Conservation (phyloP, 768 basidiomycete species). For the Suillus fuscotomentosus region DNA sequence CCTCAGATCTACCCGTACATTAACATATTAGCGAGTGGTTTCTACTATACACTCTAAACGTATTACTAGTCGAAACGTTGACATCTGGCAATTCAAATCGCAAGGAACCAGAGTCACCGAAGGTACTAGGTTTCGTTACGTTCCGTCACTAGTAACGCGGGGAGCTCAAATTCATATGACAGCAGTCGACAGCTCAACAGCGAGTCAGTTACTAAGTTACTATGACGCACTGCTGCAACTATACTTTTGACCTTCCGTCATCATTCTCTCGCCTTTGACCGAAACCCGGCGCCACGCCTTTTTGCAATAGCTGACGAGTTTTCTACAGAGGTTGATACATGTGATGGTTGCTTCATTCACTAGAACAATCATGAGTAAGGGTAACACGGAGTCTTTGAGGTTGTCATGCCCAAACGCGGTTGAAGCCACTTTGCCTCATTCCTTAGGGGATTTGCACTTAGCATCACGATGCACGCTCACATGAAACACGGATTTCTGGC, state of each 20-base stretch:
- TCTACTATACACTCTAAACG: background rate
- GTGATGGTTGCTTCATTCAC: background rate
- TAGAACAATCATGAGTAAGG: background rate
- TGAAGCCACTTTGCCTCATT: background rate
- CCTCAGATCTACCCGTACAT: background rate
- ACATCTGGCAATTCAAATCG: background rate
- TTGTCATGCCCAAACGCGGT: background rate
- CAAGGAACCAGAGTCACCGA: background rate
- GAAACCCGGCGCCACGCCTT: background rate
- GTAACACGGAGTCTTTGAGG: background rate
- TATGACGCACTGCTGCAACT: background rate
- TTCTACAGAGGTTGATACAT: background rate
- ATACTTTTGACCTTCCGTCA: background rate
- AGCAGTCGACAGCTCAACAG: background rate
- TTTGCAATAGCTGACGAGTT: background rate
- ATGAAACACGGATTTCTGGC: background rate
- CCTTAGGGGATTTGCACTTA: background rate
- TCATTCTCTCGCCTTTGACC: background rate
- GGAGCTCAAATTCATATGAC: background rate
- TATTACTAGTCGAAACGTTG: background rate
- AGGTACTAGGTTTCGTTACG: background rate
- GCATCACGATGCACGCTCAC: background rate
- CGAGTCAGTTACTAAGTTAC: background rate
- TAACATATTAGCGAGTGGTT: background rate
- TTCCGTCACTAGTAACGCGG: background rate